A percentile compares a stretch with the other conserved stretches of the same genome.
These are phyloP conservation scores for Aspergillus sp. DNA, from an alignment of 2,329 filamentous ascomycete species.

Conservation along the genomic window DNA sequence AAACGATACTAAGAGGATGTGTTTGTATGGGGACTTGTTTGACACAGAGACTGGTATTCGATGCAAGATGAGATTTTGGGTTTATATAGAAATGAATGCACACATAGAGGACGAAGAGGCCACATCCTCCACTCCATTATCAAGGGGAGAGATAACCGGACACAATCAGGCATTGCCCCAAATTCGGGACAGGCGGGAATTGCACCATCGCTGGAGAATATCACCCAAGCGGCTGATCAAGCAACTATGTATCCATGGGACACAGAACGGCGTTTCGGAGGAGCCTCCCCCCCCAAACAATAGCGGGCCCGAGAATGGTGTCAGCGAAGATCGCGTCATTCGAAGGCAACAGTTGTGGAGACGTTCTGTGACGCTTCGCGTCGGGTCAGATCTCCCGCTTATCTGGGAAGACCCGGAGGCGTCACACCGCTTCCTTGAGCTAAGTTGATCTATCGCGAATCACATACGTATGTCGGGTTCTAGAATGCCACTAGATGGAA, in stretches of 20 bases:
- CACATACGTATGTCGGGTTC: neutral
- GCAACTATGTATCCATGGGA: neutral
- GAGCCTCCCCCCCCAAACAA: neutral
- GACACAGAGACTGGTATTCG: neutral
- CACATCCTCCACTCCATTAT: neutral
- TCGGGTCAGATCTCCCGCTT: neutral
- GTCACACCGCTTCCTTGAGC: neutral
- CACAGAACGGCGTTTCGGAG: neutral
- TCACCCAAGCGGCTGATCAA: slow-evolving; percentile 24
- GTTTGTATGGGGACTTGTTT: neutral
- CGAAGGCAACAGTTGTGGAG: slow-evolving; percentile 1
- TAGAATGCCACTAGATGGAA: neutral
- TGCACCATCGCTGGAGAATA: slow-evolving; percentile 33
- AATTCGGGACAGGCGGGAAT: slow-evolving; percentile 25
- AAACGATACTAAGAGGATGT: neutral
- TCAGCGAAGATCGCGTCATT: slow-evolving; percentile 10
- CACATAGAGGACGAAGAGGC: neutral
- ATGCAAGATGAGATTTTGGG: neutral
- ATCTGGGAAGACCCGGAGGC: neutral
- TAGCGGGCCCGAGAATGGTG: neutral
- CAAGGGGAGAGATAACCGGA: slow-evolving; percentile 7
- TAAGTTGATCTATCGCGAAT: neutral
- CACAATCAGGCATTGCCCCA: slow-evolving; percentile 13
- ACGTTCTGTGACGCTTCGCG: neutral
- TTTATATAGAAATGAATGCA: slow-evolving; percentile 5